Evolutionary conservation across 352 stramenopile genomes (phyloP), one percentile per base, ranked within the genome.

Genomic region (Pythium myriotylum): DNA sequence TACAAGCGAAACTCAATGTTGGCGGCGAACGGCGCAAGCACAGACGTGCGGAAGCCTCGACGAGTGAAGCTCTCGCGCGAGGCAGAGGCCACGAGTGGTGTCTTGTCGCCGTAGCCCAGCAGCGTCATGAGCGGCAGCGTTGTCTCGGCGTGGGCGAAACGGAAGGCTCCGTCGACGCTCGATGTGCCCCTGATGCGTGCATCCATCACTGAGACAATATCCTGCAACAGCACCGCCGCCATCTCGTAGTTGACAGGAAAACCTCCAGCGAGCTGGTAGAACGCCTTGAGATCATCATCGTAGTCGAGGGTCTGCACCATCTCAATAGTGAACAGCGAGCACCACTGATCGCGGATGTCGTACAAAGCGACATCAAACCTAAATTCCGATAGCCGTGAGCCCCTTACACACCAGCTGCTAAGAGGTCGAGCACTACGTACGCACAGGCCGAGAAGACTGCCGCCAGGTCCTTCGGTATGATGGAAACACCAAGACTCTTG

Each of bases 171-270:
- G n/a, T 71, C 65, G 1, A 88, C 17, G 22, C 33, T 54, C 3
- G 72, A 81, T 0, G 66, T 40, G 8, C 72, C 74, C 0, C 60
- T 58, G 47, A 79, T 72, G n/a, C 76, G 73, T 22, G 72, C 69
- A 32, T 75, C 75, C 64, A 93, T 90, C 20, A 62, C 62, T 0
- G 45, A 45, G 23, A 84, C 67, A 17, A 91, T 70, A 53, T 91
- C 72, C 46, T 80, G 71, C 8, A 93, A 64, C 24, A 93, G 56
- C 33, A 87, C 73, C 0, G 77, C 65, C 14, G 84, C 77, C 61
- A 93, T 93, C 56, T 90, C 75, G 59, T 89, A 91, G 55, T 89
- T 88, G 59, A 93, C 87, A 17, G 74, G 64, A 65, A 81, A 81
- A 4, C 81, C 84, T 0, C 67, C 72, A 0, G 73, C 80, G 29